Evolutionary conservation across 2,329 filamentous ascomycete species (phyloP).

Genomic region (Escovopsis sp.): DNA sequence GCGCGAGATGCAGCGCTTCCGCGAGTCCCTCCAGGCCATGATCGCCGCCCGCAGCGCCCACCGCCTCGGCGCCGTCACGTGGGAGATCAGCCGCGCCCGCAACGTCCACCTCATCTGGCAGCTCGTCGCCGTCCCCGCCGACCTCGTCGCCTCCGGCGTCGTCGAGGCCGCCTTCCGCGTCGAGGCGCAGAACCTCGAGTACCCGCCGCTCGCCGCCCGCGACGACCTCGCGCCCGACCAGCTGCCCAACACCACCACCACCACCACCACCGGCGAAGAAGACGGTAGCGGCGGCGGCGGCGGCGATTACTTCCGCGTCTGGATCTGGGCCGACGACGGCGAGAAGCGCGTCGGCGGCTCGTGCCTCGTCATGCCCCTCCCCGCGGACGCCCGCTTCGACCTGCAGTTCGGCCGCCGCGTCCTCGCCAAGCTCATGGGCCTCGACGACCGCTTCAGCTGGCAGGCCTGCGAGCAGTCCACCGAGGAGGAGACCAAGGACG

Average conservation of each 20-base stretch:
- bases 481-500: slow-evolving; percentile 67
- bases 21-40: slow-evolving; percentile 65
- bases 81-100: slow-evolving; percentile 71
- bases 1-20: slow-evolving; percentile 73
- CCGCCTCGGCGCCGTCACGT: slow-evolving; percentile 70
- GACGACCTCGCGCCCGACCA: slow-evolving; percentile 37
- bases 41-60: slow-evolving; percentile 39
- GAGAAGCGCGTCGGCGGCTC: slow-evolving; percentile 41
- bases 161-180: slow-evolving; percentile 83
- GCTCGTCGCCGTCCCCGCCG: slow-evolving; percentile 59
- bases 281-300: slow-evolving; percentile 11
- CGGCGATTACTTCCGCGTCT: slow-evolving; percentile 65
- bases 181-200: slow-evolving; percentile 60
- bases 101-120: slow-evolving; percentile 94
- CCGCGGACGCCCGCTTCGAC: slow-evolving; percentile 63
- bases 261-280: too few species aligned
- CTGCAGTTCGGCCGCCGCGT: slow-evolving; percentile 81
- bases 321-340: slow-evolving; percentile 55
- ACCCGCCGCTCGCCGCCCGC: slow-evolving; percentile 34
- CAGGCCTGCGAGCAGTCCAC: slow-evolving; percentile 65
- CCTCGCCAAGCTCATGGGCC: slow-evolving; percentile 68
- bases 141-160: slow-evolving; percentile 54
- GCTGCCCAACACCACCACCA: slow-evolving; percentile 21
- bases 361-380: slow-evolving; percentile 60
- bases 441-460: slow-evolving; percentile 74